A percentile compares a stretch with the other conserved stretches of the same genome.
phyloP scores from a whole-genome alignment of 345 rosid species.

The Jatropha curcas region DNA sequence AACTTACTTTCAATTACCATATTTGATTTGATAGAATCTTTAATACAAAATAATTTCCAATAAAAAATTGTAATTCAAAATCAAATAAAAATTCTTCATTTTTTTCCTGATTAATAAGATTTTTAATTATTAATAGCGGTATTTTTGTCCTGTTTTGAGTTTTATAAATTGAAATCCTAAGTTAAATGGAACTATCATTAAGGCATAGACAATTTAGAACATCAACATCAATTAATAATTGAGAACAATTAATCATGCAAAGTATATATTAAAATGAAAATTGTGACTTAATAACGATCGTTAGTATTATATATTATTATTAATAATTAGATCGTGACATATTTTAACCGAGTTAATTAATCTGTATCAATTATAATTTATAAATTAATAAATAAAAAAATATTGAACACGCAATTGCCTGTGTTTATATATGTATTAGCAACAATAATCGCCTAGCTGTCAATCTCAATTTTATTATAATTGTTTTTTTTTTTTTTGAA shows the following conservation, averaged over 20 bases:
- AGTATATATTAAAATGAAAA: not conserved
- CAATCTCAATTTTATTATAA: not conserved
- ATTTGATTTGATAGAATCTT: too few relatives aligned
- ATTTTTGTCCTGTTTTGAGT: not conserved
- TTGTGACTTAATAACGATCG: not conserved
- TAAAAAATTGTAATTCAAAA: too few relatives aligned
- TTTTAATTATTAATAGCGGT: not conserved
- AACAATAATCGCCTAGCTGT: constrained; percentile 9
- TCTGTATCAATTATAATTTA: too few relatives aligned
- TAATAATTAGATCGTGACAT: not conserved
- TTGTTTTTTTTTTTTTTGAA: not conserved
- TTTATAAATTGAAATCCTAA: not conserved
- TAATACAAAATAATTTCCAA: too few relatives aligned
- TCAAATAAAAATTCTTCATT: too few relatives aligned
- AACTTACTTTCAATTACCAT: too few relatives aligned
- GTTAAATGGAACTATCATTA: not conserved
- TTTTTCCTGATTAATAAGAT: not conserved
- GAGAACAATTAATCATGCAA: not conserved
- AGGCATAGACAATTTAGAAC: not conserved
- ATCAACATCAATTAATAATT: not conserved
- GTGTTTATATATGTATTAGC: not conserved
- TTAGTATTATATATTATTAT: too few relatives aligned
- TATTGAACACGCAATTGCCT: too few relatives aligned
- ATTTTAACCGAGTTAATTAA: not conserved
- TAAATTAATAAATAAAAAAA: too few relatives aligned